Evolutionary conservation across 2,329 filamentous ascomycete genomes (phyloP), one percentile per base, ranked within the genome.

Genomic region (Fusarium continuum): DNA sequence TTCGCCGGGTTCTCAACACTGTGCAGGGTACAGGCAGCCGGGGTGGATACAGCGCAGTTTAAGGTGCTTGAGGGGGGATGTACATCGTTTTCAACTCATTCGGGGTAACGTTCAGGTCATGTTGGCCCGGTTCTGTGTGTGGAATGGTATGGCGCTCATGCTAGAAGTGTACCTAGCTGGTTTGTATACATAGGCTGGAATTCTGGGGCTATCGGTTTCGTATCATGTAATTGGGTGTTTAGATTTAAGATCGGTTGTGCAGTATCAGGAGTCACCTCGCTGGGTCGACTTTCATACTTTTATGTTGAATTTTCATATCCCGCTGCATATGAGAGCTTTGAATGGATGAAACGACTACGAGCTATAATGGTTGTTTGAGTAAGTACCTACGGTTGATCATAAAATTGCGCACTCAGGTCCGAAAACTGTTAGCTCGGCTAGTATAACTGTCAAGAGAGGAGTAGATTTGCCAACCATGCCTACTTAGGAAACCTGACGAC

Each of bases 21-120:
- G 83, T 98, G 9, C 92, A 96, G 76, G 92, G 92, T 2, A 85
- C 89, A 36, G 91, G 92, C 8, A 90, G 88, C 56, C 88, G 95
- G 71, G 94, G 94, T 39, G 95, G 95, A 3, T 99, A 99, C 78
- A 96, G 92, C 72, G 95, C 95, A 39, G 94, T 99, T 67, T 97
- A 80, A 82, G 39, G 19, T 28, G 31, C 28, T 11, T 34, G 14
- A 35, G 40, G 28, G 22, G n/a, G 28, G 22, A 13, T 31, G n/a
- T 39, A 31, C 44, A 20, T 22, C 22, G 40, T 43, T 47, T 58
- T 43, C 61, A 34, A 35, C 29, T 41, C 11, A 26, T 36, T 28
- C 10, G n/a, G 25, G 41, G 40, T 34, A 20, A 29, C 22, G 31
- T 31, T 6, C 38, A 19, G 9, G 16, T 11, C 54, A 31, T 34